Evolutionary conservation across 2,329 filamentous ascomycete genomes (phyloP), one percentile per base, ranked within the genome.

Genomic region (Fusarium compactum): DNA sequence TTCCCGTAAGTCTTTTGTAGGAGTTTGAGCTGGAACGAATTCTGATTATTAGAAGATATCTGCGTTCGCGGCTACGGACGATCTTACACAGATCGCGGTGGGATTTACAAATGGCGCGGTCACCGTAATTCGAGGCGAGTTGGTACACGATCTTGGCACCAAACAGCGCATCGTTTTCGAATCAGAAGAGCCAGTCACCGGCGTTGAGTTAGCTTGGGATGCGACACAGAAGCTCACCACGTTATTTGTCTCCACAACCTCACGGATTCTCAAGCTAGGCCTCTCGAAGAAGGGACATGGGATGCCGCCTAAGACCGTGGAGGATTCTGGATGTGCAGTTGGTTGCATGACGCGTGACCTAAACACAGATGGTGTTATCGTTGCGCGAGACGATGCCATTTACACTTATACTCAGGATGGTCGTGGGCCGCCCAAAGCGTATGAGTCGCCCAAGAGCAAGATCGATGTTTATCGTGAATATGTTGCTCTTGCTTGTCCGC

Each of bases 61-160:
- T 11, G 94, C 95, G 2, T 96, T 99, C 74, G 89, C 94, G 15
- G 92, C 93, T 1, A 89, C 96, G 29, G 92, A 94, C 51, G 95
- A 98, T 80, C 85, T 99, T 25, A 93, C 93, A 7, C 96, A 99
- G 82, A 89, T 98, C 29, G 96, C 95, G 6, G 92, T 98, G 9
- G 97, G 96, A 8, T 99, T 99, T 78, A 96, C 92, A 15, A 98
- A 99, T 80, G 96, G 96, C 10, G 90, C 95, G 1, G 95, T 99
- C 15, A 97, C 94, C 1, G 90, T 99, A 29, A 93, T 99, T 61
- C 89, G 96, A 62, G 96, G 97, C 65, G 96, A 99, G 78, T 85
- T 99, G 51, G 93, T 99, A 74, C 94, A 99, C 79, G 96, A 99
- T 79, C 90, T 96, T 61, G 96, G 97, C 24, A 94, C 95, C 14